Percentiles rank a stretch among this genome's conserved stretches.
These are phyloP conservation scores for Exophiala aquamarina DNA, from an alignment of 2,329 filamentous ascomycete species.

Conservation along the genomic window DNA sequence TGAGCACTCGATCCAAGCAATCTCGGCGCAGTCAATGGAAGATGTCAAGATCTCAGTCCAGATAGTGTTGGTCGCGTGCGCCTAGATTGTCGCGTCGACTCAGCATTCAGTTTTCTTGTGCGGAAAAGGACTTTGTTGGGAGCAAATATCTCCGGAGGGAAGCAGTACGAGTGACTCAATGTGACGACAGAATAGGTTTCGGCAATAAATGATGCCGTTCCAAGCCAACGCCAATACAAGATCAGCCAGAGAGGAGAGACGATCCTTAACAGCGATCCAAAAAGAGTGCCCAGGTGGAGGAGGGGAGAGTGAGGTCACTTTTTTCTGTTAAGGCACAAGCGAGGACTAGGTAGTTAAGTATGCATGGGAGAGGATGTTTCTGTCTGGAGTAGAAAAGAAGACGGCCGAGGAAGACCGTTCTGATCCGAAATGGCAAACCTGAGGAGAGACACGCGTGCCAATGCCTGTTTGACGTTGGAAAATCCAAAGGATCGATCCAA, in stretches of 20 bases:
- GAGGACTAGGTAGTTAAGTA: neutral
- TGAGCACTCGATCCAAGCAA: neutral
- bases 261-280: conserved; percentile 2
- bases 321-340: neutral
- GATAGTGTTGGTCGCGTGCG: neutral
- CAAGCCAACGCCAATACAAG: conserved; percentile 15
- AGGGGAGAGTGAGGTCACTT: conserved; percentile 15
- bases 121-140: neutral
- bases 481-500: no score
- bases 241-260: conserved; percentile 11
- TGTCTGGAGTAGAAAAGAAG: neutral
- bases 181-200: conserved; percentile 1
- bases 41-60: neutral
- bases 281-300: neutral
- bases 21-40: neutral
- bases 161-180: no score
- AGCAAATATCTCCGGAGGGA: neutral
- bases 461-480: no score
- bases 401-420: conserved; percentile 9
- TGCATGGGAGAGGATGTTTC: neutral
- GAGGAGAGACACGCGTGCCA: conserved; percentile 9
- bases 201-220: conserved; percentile 9
- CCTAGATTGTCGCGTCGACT: neutral
- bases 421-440: conserved; percentile 12
- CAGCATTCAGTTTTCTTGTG: neutral